Percentiles rank a stretch among this genome's conserved stretches.
Evolutionary conservation across 2,329 filamentous ascomycete genomes (phyloP).

Genomic region (Xylaria sp.): DNA sequence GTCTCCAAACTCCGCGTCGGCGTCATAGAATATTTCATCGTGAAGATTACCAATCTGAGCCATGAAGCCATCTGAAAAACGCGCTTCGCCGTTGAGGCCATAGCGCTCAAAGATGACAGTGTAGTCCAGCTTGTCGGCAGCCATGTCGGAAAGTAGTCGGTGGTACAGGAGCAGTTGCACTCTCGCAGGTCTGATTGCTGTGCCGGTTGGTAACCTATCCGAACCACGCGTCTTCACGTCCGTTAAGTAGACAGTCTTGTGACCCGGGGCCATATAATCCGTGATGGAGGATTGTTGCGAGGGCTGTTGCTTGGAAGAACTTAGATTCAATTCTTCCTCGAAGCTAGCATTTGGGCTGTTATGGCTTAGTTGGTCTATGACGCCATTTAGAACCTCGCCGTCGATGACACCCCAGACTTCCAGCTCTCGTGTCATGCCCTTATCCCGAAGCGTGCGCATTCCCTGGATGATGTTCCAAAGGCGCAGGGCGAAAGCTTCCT

Average conservation of each 20-base stretch:
- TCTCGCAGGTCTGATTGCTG: slow-evolving; percentile 77
- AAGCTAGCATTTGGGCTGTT: slow-evolving; percentile 78
- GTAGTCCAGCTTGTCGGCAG: slow-evolving; percentile 76
- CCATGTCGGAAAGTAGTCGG: slow-evolving; percentile 81
- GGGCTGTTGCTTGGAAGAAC: slow-evolving; percentile 47
- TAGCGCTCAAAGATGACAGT: slow-evolving; percentile 77
- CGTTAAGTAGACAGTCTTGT: slow-evolving; percentile 73
- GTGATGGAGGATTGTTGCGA: slow-evolving; percentile 54
- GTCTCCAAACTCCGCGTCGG: slow-evolving; percentile 43
- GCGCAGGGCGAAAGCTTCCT: slow-evolving; percentile 83
- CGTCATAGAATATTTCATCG: slow-evolving; percentile 70
- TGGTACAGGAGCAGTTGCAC: slow-evolving; percentile 94
- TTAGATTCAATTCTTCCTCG: slow-evolving; percentile 67
- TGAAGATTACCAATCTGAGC: slow-evolving; percentile 77
- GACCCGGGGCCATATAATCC: slow-evolving; percentile 53
- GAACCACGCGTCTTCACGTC: slow-evolving; percentile 88
- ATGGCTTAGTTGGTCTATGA: slow-evolving; percentile 88
- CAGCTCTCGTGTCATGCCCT: slow-evolving; percentile 78
- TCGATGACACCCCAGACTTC: slow-evolving; percentile 88
- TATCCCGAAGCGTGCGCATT: slow-evolving; percentile 76
- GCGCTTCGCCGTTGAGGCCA: slow-evolving; percentile 69
- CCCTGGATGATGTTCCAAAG: slow-evolving; percentile 95
- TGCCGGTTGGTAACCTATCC: slow-evolving; percentile 70
- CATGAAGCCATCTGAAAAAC: slow-evolving; percentile 84
- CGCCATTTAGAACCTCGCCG: slow-evolving; percentile 84